Conservation (phyloP, 768 basidiomycete species). For the Xerocomus brunneocitrinus region DNA sequence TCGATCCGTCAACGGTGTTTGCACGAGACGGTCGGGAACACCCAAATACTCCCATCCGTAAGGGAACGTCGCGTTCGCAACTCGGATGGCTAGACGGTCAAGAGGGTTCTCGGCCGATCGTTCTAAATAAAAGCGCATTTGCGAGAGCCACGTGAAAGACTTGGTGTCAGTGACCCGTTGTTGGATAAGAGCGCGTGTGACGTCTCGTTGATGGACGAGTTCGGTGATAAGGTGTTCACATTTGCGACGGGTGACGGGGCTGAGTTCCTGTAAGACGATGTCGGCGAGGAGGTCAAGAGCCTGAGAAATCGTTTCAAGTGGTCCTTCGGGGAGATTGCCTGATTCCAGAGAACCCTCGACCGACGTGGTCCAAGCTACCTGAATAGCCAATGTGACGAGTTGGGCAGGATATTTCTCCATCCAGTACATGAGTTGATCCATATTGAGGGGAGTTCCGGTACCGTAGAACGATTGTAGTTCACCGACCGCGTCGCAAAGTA, state of each 20-base stretch:
- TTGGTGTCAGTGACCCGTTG: constrained; percentile 59
- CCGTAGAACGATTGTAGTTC: constrained; percentile 83
- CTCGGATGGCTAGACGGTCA: constrained; percentile 73
- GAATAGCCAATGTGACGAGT: constrained; percentile 90
- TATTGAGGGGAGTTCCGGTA: constrained; percentile 51
- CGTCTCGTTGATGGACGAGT: constrained; percentile 96
- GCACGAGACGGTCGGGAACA: constrained; percentile 93
- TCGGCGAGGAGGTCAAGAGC: constrained; percentile 95
- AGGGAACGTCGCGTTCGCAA: constrained; percentile 89
- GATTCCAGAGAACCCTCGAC: constrained; percentile 69
- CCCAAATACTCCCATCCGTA: constrained; percentile 99
- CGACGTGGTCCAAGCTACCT: constrained; percentile 89
- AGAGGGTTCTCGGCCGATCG: constrained; percentile 65
- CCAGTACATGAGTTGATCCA: constrained; percentile 78
- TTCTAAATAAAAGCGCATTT: constrained; percentile 98
- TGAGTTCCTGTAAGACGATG: constrained; percentile 87
- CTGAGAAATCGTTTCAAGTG: constrained; percentile 72
- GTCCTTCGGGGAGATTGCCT: constrained; percentile 49
- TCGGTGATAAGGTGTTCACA: constrained; percentile 99
- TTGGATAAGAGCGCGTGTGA: constrained; percentile 73
- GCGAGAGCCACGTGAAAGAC: constrained; percentile 90
- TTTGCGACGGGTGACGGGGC: constrained; percentile 89
- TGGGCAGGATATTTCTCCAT: constrained; percentile 94
- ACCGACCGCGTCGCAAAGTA: constrained; percentile 73
- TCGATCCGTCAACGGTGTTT: constrained; percentile 95